Base-by-base conservation (phyloP, 768 basidiomycete species). In the Tricholoma sp. region DNA sequence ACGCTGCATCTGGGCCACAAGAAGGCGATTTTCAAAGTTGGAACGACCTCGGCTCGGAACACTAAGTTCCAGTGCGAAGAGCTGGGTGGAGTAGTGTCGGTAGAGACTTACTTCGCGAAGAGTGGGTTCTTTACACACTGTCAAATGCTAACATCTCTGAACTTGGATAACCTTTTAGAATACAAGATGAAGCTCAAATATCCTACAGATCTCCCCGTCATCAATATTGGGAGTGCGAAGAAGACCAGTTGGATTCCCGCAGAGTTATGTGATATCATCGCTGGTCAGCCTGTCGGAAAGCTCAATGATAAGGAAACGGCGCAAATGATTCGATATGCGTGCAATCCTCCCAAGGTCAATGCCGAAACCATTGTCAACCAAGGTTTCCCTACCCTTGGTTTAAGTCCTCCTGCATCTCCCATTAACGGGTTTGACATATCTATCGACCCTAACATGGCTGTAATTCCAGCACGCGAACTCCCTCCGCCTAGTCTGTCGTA, bases 321-420 rank as follows among this genome's bases (percentile, higher is more conserved):
- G 0, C 68, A 75, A n/a, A 91, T 92, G 90, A 86, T 92, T 56
- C 74, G 72, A 41, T 72, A 72, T 53, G 89, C 90, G 0, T 87
- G 85, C 68, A 84, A 85, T 31, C 76, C 75, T 1, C 90, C 90
- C 0, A 68, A 64, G 0, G 63, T 74, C 52, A 90, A 89, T 57
- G 86, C 85, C 0, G 72, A 75, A 29, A 60, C 75, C 8, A 88
- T 92, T 58, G 69, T 81, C 12, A 68, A 76, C 28, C 66, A 79
- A n/a, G 89, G 89, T 0, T 76, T 90, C 54, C 71, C 72, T 3
- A 66, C 64, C 0, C 73, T 91, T 5, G 88, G 84, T 5, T 61
- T 85, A 12, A 63, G 67, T 1, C 74, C 74, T 4, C 59, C 71
- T 33, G 52, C 66, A 7, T 57, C 70, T 11, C 77, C 78, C 8